Conservation (phyloP, 1,284 basidiomycete genomes). For the Cutaneotrichosporon sp. region DNA sequence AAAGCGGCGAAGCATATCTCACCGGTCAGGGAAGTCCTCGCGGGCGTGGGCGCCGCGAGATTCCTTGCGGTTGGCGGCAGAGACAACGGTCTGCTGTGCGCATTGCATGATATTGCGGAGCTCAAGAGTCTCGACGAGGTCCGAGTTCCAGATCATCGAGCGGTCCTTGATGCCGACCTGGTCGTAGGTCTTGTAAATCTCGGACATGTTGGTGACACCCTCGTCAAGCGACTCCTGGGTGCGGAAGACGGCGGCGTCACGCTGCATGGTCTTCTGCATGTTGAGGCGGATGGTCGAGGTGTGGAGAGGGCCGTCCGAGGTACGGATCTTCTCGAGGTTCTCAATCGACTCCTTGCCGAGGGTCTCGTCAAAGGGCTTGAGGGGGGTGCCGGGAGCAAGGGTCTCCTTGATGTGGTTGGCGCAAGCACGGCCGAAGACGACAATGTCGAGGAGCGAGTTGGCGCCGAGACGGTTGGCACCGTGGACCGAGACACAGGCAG, state of each 20-base stretch:
- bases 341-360: constrained; percentile 84
- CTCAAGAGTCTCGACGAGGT: constrained; percentile 95
- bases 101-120: constrained; percentile 93
- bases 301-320: constrained; percentile 73
- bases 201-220: constrained; percentile 81
- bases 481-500: constrained; percentile 98
- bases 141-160: constrained; percentile 99
- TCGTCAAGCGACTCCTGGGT: constrained; percentile 89
- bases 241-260: constrained; percentile 87
- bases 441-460: constrained; percentile 98
- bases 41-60: constrained; percentile 14
- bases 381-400: constrained; percentile 82
- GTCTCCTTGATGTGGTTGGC: constrained; percentile 97
- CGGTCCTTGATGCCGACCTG: constrained; percentile 95
- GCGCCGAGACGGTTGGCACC: constrained; percentile 99
- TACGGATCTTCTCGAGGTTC: constrained; percentile 86
- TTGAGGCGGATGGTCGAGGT: constrained; percentile 89
- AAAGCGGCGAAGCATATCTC: not conserved
- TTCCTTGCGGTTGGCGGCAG: constrained; percentile 89
- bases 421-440: constrained; percentile 97
- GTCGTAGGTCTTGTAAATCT: constrained; percentile 83
- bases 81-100: constrained; percentile 92
- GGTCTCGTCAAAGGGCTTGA: constrained; percentile 83
- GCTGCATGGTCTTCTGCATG: constrained; percentile 99
- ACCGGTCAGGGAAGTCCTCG: constrained; percentile 80